Evolutionary conservation across 495 filamentous ascomycete genomes (phyloP), one percentile per base, ranked within the genome.

Genomic region (Rhizodiscina lignyota): DNA sequence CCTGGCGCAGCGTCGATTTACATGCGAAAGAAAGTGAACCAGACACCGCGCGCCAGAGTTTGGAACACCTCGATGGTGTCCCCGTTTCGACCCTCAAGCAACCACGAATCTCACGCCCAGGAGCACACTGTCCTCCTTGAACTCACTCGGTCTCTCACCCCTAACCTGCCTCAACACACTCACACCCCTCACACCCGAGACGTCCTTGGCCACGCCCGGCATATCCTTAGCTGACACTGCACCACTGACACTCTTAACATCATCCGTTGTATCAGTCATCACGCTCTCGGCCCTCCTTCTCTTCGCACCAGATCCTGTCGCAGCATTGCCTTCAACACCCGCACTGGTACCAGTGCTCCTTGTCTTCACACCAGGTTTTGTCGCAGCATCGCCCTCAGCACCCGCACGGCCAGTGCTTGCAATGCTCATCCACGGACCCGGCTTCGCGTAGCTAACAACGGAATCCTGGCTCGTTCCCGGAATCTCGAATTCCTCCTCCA

Each of bases 61-160:
- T n/a, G n/a, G n/a, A n/a, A n/a, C n/a, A n/a, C n/a, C n/a, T n/a
- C n/a, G n/a, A n/a, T n/a, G n/a, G n/a, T n/a, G n/a, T 27, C 13
- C 24, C 24, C 24, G 6, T 27, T 27, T 27, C 24, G 6, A 27
- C 10, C 8, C 12, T 37, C 35, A 28, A 6, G 21, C 15, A 18
- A 64, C 40, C 18, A 63, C 24, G 41, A 56, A 64, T 37, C 62
- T 52, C 34, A 60, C 50, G 13, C 56, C 62, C 34, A 62, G 47
- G 11, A 64, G 29, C 21, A 66, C 42, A 8, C 39, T 45, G 24
- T 49, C 46, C 31, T 59, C 55, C 23, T 24, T 35, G 40, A 61
- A 64, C 32, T 37, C 38, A 5, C 51, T 56, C 28, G 34, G 33
- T 34, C 55, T 42, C 44, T 53, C 53, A 37, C 43, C 39, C 37